Evolutionary conservation across 2,329 filamentous ascomycete species (phyloP).

Genomic region (Paecilomyces sp.): DNA sequence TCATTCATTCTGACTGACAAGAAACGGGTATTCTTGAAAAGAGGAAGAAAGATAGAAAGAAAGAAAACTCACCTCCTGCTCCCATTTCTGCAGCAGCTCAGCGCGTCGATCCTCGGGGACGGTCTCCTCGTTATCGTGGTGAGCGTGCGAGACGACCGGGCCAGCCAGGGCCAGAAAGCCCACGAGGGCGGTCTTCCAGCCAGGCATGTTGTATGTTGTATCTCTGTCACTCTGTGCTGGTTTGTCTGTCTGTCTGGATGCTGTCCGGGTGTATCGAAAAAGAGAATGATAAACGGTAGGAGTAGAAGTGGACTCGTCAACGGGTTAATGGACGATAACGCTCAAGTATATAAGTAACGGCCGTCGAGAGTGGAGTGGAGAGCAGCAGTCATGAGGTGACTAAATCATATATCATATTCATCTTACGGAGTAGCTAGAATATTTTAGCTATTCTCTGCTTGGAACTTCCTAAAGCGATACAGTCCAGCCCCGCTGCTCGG

Average conservation of each 20-base stretch:
- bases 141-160: slow-evolving; percentile 27
- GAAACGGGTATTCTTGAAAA: neutral
- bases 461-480: neutral
- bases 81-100: slow-evolving; percentile 41
- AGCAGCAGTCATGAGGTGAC: too few species aligned
- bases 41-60: neutral
- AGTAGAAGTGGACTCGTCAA: too few species aligned
- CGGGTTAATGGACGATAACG: neutral
- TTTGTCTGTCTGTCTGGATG: too few species aligned
- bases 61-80: slow-evolving; percentile 32
- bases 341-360: neutral
- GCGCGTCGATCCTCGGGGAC: slow-evolving; percentile 32
- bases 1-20: too few species aligned
- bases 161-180: slow-evolving; percentile 25
- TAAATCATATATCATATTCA: too few species aligned
- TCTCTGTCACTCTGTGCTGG: neutral
- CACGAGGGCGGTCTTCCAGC: slow-evolving; percentile 20
- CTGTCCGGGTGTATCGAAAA: too few species aligned
- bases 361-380: too few species aligned
- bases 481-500: neutral
- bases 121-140: slow-evolving; percentile 35
- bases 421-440: too few species aligned
- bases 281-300: too few species aligned
- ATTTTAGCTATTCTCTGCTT: neutral
- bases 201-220: slow-evolving; percentile 12